phyloP scores from a whole-genome alignment of 2,329 filamentous ascomycete genomes.

The Fusarium neocosmosporiellum region DNA sequence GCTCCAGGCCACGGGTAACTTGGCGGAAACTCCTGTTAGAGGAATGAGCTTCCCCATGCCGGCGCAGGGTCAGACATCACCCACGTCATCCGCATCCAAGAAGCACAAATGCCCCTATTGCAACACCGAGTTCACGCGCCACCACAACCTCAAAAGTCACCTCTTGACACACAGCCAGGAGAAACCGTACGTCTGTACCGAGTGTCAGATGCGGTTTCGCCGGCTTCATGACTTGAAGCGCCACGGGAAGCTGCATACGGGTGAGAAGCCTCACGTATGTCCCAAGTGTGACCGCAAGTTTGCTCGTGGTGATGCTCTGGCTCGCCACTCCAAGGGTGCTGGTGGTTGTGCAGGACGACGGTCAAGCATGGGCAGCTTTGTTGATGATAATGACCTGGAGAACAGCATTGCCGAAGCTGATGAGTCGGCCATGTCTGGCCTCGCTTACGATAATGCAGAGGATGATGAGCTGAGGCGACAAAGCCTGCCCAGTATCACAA shows the following conservation, averaged over 20 bases:
- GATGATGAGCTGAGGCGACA: conserved; percentile 73
- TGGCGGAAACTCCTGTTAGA: conserved; percentile 59
- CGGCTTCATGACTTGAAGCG: conserved; percentile 95
- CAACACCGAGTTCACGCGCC: conserved; percentile 94
- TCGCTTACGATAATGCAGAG: conserved; percentile 67
- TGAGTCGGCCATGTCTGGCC: conserved; percentile 67
- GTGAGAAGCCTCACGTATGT: conserved; percentile 94
- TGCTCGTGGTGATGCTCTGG: conserved; percentile 92
- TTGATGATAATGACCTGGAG: conserved; percentile 79
- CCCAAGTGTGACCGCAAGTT: conserved; percentile 95
- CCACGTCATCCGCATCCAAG: conserved; percentile 75
- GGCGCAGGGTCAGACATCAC: conserved; percentile 55
- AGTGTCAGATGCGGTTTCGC: conserved; percentile 93
- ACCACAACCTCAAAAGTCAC: conserved; percentile 98
- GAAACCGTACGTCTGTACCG: conserved; percentile 94
- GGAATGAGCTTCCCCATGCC: conserved; percentile 70
- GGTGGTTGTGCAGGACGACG: conserved; percentile 94
- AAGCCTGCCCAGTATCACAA: conserved; percentile 80
- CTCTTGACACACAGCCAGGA: conserved; percentile 97
- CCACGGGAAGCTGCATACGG: conserved; percentile 95
- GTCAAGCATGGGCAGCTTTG: conserved; percentile 86
- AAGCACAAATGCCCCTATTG: conserved; percentile 98
- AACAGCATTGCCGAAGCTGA: conserved; percentile 62
- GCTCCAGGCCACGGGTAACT: conserved; percentile 55
- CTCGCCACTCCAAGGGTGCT: conserved; percentile 93